phyloP scores from a whole-genome alignment of 768 basidiomycete species.

The Lactarius quietus region DNA sequence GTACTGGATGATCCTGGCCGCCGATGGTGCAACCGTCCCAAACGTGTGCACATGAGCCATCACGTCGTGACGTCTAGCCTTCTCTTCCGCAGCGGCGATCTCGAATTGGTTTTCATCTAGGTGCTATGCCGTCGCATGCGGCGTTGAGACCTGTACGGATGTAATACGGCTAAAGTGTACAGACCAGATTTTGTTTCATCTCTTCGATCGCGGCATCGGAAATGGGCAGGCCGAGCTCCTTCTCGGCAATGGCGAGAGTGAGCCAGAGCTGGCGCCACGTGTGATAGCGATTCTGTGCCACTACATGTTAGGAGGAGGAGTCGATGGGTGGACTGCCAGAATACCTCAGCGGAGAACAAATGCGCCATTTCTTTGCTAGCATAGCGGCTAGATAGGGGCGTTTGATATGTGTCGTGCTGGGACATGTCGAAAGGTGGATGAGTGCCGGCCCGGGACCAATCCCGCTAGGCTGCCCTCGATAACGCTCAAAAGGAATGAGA shows the following conservation, averaged over 20 bases:
- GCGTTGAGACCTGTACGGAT: slow-evolving; percentile 5
- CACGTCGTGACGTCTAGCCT: slow-evolving; percentile 96
- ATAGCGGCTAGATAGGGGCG: slow-evolving; percentile 64
- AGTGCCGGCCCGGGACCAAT: no score
- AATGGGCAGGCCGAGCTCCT: slow-evolving; percentile 89
- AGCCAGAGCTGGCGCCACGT: slow-evolving; percentile 98
- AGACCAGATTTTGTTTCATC: slow-evolving; percentile 90
- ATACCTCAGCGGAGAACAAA: slow-evolving; percentile 89
- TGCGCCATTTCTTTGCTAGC: slow-evolving; percentile 98
- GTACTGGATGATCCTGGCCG: slow-evolving; percentile 94
- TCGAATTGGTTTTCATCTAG: slow-evolving; percentile 89
- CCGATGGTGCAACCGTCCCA: slow-evolving; percentile 87
- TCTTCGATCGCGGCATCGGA: slow-evolving; percentile 87
- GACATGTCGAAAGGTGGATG: slow-evolving; percentile 6
- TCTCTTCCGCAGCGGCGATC: slow-evolving; percentile 90
- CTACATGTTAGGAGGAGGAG: not conserved
- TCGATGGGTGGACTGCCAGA: slow-evolving; percentile 32
- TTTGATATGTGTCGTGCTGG: slow-evolving; percentile 18
- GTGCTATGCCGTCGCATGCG: slow-evolving; percentile 42
- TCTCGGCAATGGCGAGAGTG: slow-evolving; percentile 93
- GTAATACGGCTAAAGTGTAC: slow-evolving; percentile 25
- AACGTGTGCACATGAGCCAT: slow-evolving; percentile 99
- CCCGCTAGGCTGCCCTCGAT: no score
- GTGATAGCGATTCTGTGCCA: slow-evolving; percentile 77
- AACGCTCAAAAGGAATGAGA: no score